Percentiles rank a stretch among this genome's conserved stretches.
These are phyloP conservation scores for Ilyonectria sp. DNA, from an alignment of 2,329 filamentous ascomycete species.

Conservation along the genomic window DNA sequence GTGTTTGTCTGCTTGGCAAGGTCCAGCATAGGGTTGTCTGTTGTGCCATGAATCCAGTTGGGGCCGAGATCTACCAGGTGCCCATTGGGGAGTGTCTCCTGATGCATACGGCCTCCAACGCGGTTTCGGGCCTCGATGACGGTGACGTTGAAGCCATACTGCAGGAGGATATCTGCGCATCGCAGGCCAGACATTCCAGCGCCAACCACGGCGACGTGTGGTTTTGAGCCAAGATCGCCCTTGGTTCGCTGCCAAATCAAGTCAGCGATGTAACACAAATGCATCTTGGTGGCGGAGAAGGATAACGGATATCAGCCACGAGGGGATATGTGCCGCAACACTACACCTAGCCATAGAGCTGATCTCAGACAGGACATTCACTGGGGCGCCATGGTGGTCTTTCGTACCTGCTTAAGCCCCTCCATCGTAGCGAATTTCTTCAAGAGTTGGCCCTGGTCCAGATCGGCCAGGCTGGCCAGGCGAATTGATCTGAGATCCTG, in stretches of 20 bases:
- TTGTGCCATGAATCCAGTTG: slow-evolving; percentile 86
- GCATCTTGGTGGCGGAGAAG: slow-evolving; percentile 34
- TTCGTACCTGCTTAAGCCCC: slow-evolving; percentile 56
- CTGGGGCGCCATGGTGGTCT: neutral
- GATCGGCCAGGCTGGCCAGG: slow-evolving; percentile 53
- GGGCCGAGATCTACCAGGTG: slow-evolving; percentile 73
- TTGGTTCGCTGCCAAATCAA: slow-evolving; percentile 43
- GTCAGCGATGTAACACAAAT: slow-evolving; percentile 44
- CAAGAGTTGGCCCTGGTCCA: slow-evolving; percentile 50
- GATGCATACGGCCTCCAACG: slow-evolving; percentile 75
- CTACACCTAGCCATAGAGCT: slow-evolving; percentile 3
- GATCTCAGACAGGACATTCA: neutral
- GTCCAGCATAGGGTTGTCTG: slow-evolving; percentile 78
- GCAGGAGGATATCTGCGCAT: slow-evolving; percentile 77
- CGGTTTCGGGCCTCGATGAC: slow-evolving; percentile 78
- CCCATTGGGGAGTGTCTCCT: slow-evolving; percentile 64
- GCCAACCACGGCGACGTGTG: slow-evolving; percentile 77
- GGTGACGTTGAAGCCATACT: slow-evolving; percentile 77
- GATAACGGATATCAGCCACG: slow-evolving; percentile 17
- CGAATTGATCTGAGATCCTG: slow-evolving; percentile 63
- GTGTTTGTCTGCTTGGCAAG: slow-evolving; percentile 75
- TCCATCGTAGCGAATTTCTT: slow-evolving; percentile 50
- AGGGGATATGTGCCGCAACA: slow-evolving; percentile 10
- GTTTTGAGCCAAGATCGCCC: slow-evolving; percentile 48
- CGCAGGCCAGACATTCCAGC: slow-evolving; percentile 80